Percentiles rank a stretch among this genome's conserved stretches.
Evolutionary conservation across 306 rosid genomes (phyloP).

Genomic region (Prunus davidiana): DNA sequence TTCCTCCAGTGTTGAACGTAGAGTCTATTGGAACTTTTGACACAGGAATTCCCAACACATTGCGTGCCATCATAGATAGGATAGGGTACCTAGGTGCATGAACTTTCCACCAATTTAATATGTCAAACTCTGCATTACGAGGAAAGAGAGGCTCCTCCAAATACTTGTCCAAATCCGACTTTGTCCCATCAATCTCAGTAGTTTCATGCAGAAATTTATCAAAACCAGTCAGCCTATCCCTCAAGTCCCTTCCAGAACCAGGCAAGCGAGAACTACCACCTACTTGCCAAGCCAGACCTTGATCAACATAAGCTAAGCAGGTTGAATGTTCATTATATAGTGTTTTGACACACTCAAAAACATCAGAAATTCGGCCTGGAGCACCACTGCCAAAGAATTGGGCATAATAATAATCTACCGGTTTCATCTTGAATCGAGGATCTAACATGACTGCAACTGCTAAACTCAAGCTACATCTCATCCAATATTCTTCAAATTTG

Average conservation of each 20-base stretch:
- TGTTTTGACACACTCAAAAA: slow-evolving; percentile 67
- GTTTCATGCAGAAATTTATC: slow-evolving; percentile 91
- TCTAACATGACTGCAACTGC: slow-evolving; percentile 94
- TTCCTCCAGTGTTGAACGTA: slow-evolving; percentile 52
- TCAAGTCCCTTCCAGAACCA: slow-evolving; percentile 52
- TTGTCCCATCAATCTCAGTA: slow-evolving; percentile 65
- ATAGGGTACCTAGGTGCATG: slow-evolving; percentile 96
- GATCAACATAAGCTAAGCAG: slow-evolving; percentile 76
- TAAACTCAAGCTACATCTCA: slow-evolving; percentile 76
- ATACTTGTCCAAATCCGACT: slow-evolving; percentile 90
- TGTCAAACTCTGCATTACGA: slow-evolving; percentile 68
- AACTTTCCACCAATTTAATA: slow-evolving; percentile 96
- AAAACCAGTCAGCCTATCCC: slow-evolving; percentile 91
- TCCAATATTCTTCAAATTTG: slow-evolving; percentile 96
- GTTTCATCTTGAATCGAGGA: slow-evolving; percentile 92
- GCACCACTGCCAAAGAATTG: slow-evolving; percentile 70
- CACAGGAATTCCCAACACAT: slow-evolving; percentile 80
- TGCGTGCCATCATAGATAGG: slow-evolving; percentile 95
- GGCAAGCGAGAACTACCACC: slow-evolving; percentile 52
- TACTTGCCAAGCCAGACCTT: slow-evolving; percentile 73
- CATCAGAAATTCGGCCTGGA: slow-evolving; percentile 56
- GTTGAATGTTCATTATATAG: slow-evolving; percentile 83
- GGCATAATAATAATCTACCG: slow-evolving; percentile 86
- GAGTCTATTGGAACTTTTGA: slow-evolving; percentile 62
- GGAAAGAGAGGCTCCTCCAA: slow-evolving; percentile 97